Evolutionary conservation across 768 basidiomycete genomes (phyloP), one percentile per base, ranked within the genome.

Genomic region (Xerocomus potaroensis): DNA sequence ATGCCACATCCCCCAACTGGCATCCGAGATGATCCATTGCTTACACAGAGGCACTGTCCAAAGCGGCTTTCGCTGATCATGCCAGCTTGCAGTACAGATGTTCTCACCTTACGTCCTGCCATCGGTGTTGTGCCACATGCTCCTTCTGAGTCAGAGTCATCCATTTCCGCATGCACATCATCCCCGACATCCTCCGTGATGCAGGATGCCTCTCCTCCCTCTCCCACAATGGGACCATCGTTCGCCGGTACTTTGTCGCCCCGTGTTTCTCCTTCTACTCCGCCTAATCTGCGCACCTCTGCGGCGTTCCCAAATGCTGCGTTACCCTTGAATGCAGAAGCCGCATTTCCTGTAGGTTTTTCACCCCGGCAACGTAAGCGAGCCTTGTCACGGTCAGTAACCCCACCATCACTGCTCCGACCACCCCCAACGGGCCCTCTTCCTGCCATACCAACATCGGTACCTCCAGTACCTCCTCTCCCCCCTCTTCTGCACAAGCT

Each of bases 381-480:
- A 41, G 50, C 53, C 5, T 38, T 58, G 10, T 63, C 63, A 19
- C 63, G 63, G 22, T 54, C 60, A 8, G 29, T 51, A 32, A 62
- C 56, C 4, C 55, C 63, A 1, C 64, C 64, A 8, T 58, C 64
- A 22, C 41, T 55, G 1, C 56, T 55, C 37, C 54, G 50, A 16
- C 64, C 64, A 31, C 65, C 63, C 4, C 64, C 64, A 9, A 59
- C 48, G 3, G 57, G 63, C 1, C 64, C 65, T 30, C 40, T 65
- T 14, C 64, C 65, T 50, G 56, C 65, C 6, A 43, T 65, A 19
- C 64, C 64, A 30, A 49, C 50, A 8, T 43, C 39, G 4, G 22
- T 55, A 15, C 59, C 64, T 1, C 61, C 61, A 5, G 55, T 65
- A n/a, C 61, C 61, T 0, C 52, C 63, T 21, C 57, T 65, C 10